Base-by-base conservation (phyloP, 495 filamentous ascomycete species). In the Neurospora sublineolata region DNA sequence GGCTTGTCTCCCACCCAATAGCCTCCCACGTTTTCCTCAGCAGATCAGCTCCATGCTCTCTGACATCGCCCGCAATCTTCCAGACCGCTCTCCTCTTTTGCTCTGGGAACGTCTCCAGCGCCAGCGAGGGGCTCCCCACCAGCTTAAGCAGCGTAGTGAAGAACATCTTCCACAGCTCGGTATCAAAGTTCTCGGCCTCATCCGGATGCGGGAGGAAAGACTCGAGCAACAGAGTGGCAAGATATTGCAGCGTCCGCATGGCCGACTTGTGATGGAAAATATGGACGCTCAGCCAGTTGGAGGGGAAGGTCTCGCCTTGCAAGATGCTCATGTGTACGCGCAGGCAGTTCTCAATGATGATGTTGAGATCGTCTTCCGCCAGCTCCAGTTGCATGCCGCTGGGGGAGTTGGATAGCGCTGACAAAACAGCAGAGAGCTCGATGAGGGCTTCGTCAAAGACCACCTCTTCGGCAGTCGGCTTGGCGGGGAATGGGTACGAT, bases 21-120 rank as follows among this genome's bases (percentile, higher is more conserved):
- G 94, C 92, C 78, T 97, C 93, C 95, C 95, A 99, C 38, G 90
- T 95, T 27, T 88, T 84, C 42, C 91, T 86, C 67, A 99, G 81
- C 10, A 99, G 82, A 38, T 93, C 89, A 1, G 95, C 94, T 60
- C 95, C 96, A 75, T 93, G 87, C 78, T 98, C 93, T 69, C 95
- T 86, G 68, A 99, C 93, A 84, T 99, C 95, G 27, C 95, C 96
- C 37, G 94, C 96, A 76, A 99, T 97, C 83, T 98, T 98, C 95
- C 96, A 98, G 16, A 98, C 94, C 4, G 94, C 94, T 36, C 95
- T 84, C 44, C 96, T 84, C 80, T 97, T 98, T 81, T 99, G 95
- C 80, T 98, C 96, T 0, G 96, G 93, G 79, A 97, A 98, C 0
- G 94, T 97, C 77, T 99, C 95, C 33, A 99, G 87, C 16, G 95